Evolutionary conservation across 2,329 filamentous ascomycete genomes (phyloP).

Genomic region (Aaosphaeria arxii): DNA sequence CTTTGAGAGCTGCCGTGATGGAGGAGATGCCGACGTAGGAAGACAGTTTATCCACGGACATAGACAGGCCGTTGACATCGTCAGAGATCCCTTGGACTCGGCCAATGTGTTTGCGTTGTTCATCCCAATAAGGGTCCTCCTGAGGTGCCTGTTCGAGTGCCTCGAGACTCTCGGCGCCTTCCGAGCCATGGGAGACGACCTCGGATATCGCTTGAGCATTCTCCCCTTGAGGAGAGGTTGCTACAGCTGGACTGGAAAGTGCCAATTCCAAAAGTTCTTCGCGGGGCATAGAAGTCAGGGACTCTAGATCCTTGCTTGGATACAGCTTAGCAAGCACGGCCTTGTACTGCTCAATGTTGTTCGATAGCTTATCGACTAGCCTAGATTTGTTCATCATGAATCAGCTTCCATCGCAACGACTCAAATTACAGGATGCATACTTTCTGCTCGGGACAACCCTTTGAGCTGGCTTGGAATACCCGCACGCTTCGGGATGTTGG

Average conservation of each 20-base stretch:
- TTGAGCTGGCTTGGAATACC: conserved; percentile 78
- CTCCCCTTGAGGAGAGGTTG: conserved; percentile 29
- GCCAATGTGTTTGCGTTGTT: conserved; percentile 47
- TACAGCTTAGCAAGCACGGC: conserved; percentile 43
- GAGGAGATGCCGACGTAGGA: conserved; percentile 73
- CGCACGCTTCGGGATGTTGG: conserved; percentile 73
- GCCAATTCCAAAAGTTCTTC: conserved; percentile 47
- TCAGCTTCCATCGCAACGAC: conserved; percentile 43
- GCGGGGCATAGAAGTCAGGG: conserved; percentile 37
- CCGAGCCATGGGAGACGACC: conserved; percentile 39
- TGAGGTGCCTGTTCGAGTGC: conserved; percentile 68
- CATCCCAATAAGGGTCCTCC: conserved; percentile 65
- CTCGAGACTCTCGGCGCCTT: conserved; percentile 53
- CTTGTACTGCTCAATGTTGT: conserved; percentile 47
- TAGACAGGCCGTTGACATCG: conserved; percentile 67
- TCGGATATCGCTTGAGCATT: conserved; percentile 33
- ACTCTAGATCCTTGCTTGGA: conserved; percentile 41
- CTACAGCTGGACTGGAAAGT: conserved; percentile 39
- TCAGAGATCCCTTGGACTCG: conserved; percentile 57
- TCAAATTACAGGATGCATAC: conserved; percentile 44
- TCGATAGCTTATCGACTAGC: conserved; percentile 54
- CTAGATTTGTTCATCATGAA: conserved; percentile 59
- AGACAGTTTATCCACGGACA: conserved; percentile 57
- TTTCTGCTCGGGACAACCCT: conserved; percentile 75
- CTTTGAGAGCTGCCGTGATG: conserved; percentile 70